Evolutionary conservation across 768 basidiomycete genomes (phyloP).

Genomic region (Panus rudis): DNA sequence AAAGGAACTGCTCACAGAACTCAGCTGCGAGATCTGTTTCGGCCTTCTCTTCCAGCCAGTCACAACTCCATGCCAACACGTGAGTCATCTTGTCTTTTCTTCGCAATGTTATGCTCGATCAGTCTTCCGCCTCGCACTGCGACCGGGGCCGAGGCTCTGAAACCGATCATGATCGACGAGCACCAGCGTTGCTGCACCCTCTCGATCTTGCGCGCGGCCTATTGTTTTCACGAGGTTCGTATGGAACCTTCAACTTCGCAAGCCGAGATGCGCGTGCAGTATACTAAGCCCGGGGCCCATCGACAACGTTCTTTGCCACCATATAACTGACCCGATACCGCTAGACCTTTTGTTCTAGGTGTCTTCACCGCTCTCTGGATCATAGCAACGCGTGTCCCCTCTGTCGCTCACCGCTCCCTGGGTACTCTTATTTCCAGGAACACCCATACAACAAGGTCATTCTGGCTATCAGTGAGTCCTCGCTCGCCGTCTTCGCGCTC

Average conservation of each 20-base stretch:
- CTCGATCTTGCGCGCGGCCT: background rate
- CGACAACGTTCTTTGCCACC: background rate
- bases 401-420: constrained; percentile 74
- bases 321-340: background rate
- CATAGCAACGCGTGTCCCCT: constrained; percentile 79
- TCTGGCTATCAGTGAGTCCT: constrained; percentile 51
- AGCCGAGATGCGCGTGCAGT: background rate
- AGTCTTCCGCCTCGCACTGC: background rate
- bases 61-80: constrained; percentile 94
- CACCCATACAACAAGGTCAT: constrained; percentile 67
- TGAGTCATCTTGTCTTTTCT: constrained; percentile 30
- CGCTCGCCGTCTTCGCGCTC: background rate
- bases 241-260: background rate
- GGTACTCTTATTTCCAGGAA: constrained; percentile 72
- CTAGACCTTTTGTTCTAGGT: constrained; percentile 86
- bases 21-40: constrained; percentile 91
- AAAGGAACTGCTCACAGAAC: constrained; percentile 59
- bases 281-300: background rate
- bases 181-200: background rate
- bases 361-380: constrained; percentile 86
- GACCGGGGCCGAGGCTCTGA: background rate
- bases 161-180: too few species aligned
- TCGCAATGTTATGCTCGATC: constrained; percentile 3
- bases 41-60: constrained; percentile 77
- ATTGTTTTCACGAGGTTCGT: background rate